phyloP scores from a whole-genome alignment of 768 basidiomycete genomes.

The Imleria badia region DNA sequence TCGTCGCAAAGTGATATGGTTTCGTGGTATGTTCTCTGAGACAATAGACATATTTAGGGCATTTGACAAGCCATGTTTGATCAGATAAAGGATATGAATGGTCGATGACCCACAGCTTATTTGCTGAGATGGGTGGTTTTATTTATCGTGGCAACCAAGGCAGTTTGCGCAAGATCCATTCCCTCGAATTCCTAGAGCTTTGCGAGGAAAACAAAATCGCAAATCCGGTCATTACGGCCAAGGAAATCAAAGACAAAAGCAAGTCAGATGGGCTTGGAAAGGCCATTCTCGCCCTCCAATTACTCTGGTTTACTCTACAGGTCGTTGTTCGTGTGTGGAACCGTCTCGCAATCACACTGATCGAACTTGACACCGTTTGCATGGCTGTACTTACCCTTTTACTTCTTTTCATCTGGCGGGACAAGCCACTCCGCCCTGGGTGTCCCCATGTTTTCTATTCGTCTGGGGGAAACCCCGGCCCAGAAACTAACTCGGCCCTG shows the following conservation, averaged over 20 bases:
- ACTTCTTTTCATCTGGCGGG: conserved; percentile 1
- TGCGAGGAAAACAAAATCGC: not conserved
- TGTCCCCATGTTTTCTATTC: not conserved
- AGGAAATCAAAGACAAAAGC: not conserved
- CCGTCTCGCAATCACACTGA: not conserved
- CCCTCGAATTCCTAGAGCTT: not conserved
- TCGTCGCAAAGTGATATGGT: too few species aligned
- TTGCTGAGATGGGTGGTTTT: conserved; percentile 1
- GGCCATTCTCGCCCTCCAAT: not conserved
- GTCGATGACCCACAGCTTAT: conserved; percentile 1
- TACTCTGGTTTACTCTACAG: too few species aligned
- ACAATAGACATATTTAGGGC: too few species aligned
- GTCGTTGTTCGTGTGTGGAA: not conserved
- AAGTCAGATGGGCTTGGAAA: not conserved
- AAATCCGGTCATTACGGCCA: not conserved
- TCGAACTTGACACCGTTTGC: conserved; percentile 1
- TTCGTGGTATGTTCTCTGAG: too few species aligned
- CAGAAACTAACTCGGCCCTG: too few species aligned
- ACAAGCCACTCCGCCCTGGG: not conserved
- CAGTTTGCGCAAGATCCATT: not conserved
- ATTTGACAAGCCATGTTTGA: too few species aligned
- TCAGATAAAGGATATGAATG: not conserved
- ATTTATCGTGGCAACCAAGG: not conserved
- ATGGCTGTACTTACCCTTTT: not conserved
- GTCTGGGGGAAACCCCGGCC: too few species aligned